A percentile compares a stretch with the other conserved stretches of the same genome.
Evolutionary conservation across 495 filamentous ascomycete genomes (phyloP).

Genomic region (Penicillium lagena): DNA sequence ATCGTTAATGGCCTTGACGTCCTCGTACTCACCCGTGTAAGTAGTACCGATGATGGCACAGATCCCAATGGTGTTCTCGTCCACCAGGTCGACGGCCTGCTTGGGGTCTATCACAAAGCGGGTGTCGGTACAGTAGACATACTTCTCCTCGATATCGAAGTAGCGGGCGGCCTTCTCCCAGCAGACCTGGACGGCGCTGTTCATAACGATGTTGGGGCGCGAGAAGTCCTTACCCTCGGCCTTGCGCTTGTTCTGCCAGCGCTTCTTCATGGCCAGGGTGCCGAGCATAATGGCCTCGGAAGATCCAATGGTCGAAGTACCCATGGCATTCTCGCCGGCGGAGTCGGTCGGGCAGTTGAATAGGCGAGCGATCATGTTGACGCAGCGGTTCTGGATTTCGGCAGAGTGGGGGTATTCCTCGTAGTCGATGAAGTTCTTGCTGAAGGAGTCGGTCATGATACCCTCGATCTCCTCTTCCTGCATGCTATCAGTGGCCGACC

Average conservation of each 20-base stretch:
- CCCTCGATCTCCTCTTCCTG: constrained; percentile 86
- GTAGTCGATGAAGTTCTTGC: constrained; percentile 93
- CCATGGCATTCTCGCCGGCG: constrained; percentile 55
- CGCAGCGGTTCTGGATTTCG: constrained; percentile 87
- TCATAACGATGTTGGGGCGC: constrained; percentile 86
- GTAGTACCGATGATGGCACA: constrained; percentile 84
- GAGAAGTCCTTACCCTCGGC: constrained; percentile 69
- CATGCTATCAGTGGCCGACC: neutral
- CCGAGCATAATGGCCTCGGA: constrained; percentile 90
- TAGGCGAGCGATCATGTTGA: constrained; percentile 87
- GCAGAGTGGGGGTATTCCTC: constrained; percentile 87
- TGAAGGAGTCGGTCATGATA: constrained; percentile 80
- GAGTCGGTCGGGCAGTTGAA: constrained; percentile 62
- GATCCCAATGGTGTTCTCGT: constrained; percentile 95
- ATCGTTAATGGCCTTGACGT: constrained; percentile 84
- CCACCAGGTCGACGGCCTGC: constrained; percentile 73
- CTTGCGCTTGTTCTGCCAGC: constrained; percentile 79
- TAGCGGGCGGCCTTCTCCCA: constrained; percentile 97
- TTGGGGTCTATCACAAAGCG: constrained; percentile 84
- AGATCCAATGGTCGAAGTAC: constrained; percentile 78
- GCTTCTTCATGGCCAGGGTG: constrained; percentile 90
- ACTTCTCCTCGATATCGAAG: constrained; percentile 87
- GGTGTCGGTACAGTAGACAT: constrained; percentile 73
- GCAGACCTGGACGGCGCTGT: constrained; percentile 86
- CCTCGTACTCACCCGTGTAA: constrained; percentile 94